phyloP scores from a whole-genome alignment of 306 rosid species.

The Quercus parvula region DNA sequence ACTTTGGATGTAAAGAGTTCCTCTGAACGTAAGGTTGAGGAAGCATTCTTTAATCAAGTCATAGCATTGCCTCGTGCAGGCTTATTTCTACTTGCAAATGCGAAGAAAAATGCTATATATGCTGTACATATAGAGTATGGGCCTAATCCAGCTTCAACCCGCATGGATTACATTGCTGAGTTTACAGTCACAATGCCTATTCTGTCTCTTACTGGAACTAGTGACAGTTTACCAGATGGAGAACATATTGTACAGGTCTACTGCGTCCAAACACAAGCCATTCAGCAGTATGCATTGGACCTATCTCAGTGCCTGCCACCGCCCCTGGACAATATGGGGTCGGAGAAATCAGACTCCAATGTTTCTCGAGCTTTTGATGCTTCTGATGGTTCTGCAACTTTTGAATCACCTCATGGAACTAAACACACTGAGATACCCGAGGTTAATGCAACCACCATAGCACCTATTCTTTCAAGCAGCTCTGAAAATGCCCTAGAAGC shows the following conservation, averaged over 20 bases:
- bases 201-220: conserved; percentile 67
- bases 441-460: neutral
- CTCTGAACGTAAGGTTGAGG: conserved; percentile 46
- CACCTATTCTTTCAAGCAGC: conserved; percentile 28
- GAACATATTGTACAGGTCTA: conserved; percentile 62
- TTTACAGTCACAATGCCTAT: conserved; percentile 77
- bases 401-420: conserved; percentile 28
- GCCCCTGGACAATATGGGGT: conserved; percentile 47
- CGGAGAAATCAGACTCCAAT: conserved; percentile 40
- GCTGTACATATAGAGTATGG: conserved; percentile 72
- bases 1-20: conserved; percentile 60
- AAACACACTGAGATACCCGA: conserved; percentile 1
- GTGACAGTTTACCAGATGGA: conserved; percentile 62
- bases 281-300: conserved; percentile 70
- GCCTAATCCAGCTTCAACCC: conserved; percentile 62
- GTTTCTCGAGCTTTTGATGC: conserved; percentile 32
- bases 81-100: conserved; percentile 67
- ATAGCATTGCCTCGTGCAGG: conserved; percentile 60
- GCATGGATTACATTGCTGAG: conserved; percentile 71
- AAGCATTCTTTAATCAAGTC: conserved; percentile 65
- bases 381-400: conserved; percentile 33
- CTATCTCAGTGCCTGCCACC: conserved; percentile 75
- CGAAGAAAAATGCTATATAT: conserved; percentile 75
- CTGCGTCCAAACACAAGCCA: conserved; percentile 82
- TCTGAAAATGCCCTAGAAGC: conserved; percentile 34